Evolutionary conservation across 1,284 basidiomycete species (phyloP), one percentile per base, ranked within the genome.

Genomic region (Inonotus hispidus): DNA sequence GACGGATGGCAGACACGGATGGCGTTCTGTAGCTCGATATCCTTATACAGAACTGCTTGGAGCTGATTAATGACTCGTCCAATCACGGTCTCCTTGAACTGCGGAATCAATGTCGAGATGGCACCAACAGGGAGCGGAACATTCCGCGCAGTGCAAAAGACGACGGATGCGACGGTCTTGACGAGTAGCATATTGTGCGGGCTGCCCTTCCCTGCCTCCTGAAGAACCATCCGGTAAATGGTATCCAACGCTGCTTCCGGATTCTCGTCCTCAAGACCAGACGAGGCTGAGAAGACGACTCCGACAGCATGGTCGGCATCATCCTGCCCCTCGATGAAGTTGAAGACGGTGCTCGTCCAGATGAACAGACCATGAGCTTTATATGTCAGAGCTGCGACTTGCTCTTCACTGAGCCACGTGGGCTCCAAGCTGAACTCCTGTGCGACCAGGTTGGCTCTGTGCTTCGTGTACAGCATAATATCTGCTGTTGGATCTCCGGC

Each of bases 341-440:
- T 70, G 58, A 71, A 62, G 37, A 71, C 68, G 1, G 71, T 71
- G 23, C 63, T 61, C 10, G 71, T 65, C 56, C 70, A 71, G 21
- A 71, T 71, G 47, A 71, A 71, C 14, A 71, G 59, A 4, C 69
- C 68, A n/a, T 63, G 59, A 2, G 70, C 63, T 37, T 65, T 70
- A 27, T 65, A 37, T 14, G 68, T 65, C 21, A 71, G 62, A 38
- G 41, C 39, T 13, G 65, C 62, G 13, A 68, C 43, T 25, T 69
- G 66, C 13, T 38, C 35, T 49, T 52, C 37, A 53, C 54, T 13
- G 58, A 58, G 21, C 69, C 60, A 38, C 66, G 65, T 58, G 65
- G 68, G 56, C 68, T 62, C 41, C 68, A 68, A 1, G 69, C 69
- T 60, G 29, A 64, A 67, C 29, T 66, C 46, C n/a, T 68, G 64